These are phyloP conservation scores for Coriaria nepalensis DNA, from an alignment of 306 rosid species.

Conservation along the genomic window DNA sequence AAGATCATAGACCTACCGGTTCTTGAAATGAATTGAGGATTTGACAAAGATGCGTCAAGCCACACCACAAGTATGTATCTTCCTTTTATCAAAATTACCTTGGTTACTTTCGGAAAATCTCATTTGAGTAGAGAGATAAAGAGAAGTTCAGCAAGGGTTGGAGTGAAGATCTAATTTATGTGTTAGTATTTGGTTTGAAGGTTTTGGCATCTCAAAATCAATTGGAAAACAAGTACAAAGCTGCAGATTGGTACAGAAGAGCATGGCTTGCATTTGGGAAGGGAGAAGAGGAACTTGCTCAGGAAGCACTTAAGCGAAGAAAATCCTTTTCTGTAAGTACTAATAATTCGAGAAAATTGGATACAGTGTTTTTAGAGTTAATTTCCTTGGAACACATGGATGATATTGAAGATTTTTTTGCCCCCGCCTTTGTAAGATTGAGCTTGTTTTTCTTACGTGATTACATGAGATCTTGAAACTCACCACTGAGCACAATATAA, in stretches of 20 bases:
- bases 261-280: conserved; percentile 89
- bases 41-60: conserved; percentile 98
- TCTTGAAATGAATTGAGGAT: conserved; percentile 87
- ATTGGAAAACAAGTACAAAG: conserved; percentile 76
- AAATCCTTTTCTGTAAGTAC: conserved; percentile 74
- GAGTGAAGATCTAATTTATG: background rate
- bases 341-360: too few relatives aligned
- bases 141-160: too few relatives aligned
- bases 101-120: background rate
- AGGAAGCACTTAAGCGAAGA: conserved; percentile 89
- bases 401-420: too few relatives aligned
- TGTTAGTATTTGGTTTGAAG: conserved; percentile 22
- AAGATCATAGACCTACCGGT: conserved; percentile 93
- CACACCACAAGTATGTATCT: conserved; percentile 68
- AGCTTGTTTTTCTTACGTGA: too few relatives aligned
- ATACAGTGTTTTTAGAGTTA: too few relatives aligned
- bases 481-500: too few relatives aligned
- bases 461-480: too few relatives aligned
- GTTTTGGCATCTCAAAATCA: conserved; percentile 94
- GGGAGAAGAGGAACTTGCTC: conserved; percentile 93
- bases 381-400: too few relatives aligned
- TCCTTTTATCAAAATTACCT: background rate
- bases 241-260: conserved; percentile 83
- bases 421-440: too few relatives aligned
- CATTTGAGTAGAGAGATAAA: too few relatives aligned